Evolutionary conservation across 2,329 filamentous ascomycete genomes (phyloP), one percentile per base, ranked within the genome.

Genomic region (Sordariomycetes sp.): DNA sequence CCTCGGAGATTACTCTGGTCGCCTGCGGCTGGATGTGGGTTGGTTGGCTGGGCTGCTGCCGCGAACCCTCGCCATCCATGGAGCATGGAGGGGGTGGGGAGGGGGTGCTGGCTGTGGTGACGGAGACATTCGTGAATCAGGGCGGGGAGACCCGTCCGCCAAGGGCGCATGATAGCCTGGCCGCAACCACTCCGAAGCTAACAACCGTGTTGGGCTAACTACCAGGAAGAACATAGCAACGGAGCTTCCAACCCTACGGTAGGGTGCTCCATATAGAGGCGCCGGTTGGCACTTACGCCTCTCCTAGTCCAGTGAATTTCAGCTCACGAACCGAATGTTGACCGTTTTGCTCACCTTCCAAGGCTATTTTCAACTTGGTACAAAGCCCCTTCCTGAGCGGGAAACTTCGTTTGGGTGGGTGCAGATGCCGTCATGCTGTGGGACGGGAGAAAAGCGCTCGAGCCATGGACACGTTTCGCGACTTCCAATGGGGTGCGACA

Each of bases 381-480:
- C 46, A 50, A 24, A 8, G 22, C 5, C 6, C 20, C 20, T 24
- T 50, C 20, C 46, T 6, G 12, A 20, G 12, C 7, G 20, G 46
- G 46, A 22, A 40, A 51, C n/a, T n/a, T 48, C 46, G n/a, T 37
- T 50, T 51, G n/a, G 22, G 43, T 37, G 16, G 25, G 24, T 22
- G 43, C 55, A 57, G 40, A 50, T 28, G 43, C 34, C n/a, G 53
- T 55, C 43, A 57, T 28, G 55, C 18, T 51, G 43, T 32, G 55
- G 40, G 43, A 51, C 35, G 20, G n/a, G 24, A 35, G 28, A 57
- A 50, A 32, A 25, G 5, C 25, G 20, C 20, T 10, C 55, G 43
- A 32, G 34, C 54, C 51, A 58, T 28, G 52, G 46, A 35, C 46
- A 50, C 35, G 50, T 58, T 59, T 37, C 59, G 59, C 57, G 60